phyloP scores from a whole-genome alignment of 2,329 filamentous ascomycete genomes.

The Penicillium oxalicum region DNA sequence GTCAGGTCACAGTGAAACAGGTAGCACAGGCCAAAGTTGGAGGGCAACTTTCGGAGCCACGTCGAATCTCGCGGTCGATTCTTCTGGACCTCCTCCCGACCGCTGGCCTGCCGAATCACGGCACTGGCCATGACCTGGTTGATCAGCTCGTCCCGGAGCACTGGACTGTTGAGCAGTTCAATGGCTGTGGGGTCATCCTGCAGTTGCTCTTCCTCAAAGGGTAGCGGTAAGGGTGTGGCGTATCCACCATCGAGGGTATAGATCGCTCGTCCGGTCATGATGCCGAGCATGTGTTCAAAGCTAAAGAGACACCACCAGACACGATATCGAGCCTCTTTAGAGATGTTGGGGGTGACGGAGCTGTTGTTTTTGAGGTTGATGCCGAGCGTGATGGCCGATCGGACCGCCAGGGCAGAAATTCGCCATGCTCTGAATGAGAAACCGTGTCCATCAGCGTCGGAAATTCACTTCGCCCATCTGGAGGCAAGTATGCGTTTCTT shows the following conservation, averaged over 20 bases:
- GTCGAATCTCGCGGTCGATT: slow-evolving; percentile 23
- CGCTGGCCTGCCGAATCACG: slow-evolving; percentile 22
- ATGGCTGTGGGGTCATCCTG: slow-evolving; percentile 28
- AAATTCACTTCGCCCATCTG: too few relatives aligned
- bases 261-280: slow-evolving; percentile 37
- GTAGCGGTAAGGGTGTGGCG: slow-evolving; percentile 18
- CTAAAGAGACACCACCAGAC: slow-evolving; percentile 39
- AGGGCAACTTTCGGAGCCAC: slow-evolving; percentile 33
- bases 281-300: slow-evolving; percentile 34
- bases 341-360: slow-evolving; percentile 25
- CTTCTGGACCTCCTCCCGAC: slow-evolving; percentile 19
- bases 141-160: slow-evolving; percentile 26
- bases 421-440: slow-evolving; percentile 32
- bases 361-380: slow-evolving; percentile 37
- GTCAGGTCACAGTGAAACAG: slow-evolving; percentile 37
- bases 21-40: slow-evolving; percentile 35
- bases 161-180: slow-evolving; percentile 28
- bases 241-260: slow-evolving; percentile 26
- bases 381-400: slow-evolving; percentile 35
- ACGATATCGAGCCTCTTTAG: slow-evolving; percentile 37
- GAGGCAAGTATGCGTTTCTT: too few relatives aligned
- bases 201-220: slow-evolving; percentile 29
- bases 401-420: slow-evolving; percentile 32
- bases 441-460: neutral
- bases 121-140: slow-evolving; percentile 28